Evolutionary conservation across 2,329 filamentous ascomycete species (phyloP), one percentile per base, ranked within the genome.

Genomic region (Aspergillus sclerotialis): DNA sequence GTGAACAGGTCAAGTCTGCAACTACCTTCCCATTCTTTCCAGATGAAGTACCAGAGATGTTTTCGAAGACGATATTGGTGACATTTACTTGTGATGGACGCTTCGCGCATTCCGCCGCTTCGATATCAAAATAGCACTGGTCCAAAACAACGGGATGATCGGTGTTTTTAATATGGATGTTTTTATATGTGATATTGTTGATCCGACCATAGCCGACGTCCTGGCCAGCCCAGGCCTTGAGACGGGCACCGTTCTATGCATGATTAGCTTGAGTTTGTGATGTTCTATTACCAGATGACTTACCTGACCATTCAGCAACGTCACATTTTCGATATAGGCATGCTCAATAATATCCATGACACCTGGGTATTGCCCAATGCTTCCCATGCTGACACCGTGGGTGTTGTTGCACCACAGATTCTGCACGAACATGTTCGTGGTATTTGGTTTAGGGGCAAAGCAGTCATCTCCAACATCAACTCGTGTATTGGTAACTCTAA

Each of bases 111-210:
- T 66, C 64, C 1, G 67, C 66, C 3, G 61, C 44, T 36, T 71
- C 67, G 41, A 76, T 62, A 40, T 78, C 71, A 54, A 79, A 79
- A 55, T 80, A 80, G 56, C 76, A 80, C 17, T 75, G 75, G 46
- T 80, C 76, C 6, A 80, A 58, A 23, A 76, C 73, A 14, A 77
- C 64, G 0, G 73, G 67, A 40, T 69, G 67, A 43, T 79, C 75
- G 13, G 73, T 76, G 42, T 75, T 74, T 13, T 72, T 73, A 26
- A 75, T 66, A 55, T 68, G 72, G 44, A 80, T 72, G 55, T 78
- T 74, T 53, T 74, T 67, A 56, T 77, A 80, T 2, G 76, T 80
- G 30, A 80, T 64, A 49, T 80, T 80, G 44, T 73, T 67, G 42
- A 80, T 73, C 35, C 70, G 77, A 7, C 76, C 76, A 38, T 76